Base-by-base conservation (phyloP, 1,284 basidiomycete species). In the Malassezia nana region DNA sequence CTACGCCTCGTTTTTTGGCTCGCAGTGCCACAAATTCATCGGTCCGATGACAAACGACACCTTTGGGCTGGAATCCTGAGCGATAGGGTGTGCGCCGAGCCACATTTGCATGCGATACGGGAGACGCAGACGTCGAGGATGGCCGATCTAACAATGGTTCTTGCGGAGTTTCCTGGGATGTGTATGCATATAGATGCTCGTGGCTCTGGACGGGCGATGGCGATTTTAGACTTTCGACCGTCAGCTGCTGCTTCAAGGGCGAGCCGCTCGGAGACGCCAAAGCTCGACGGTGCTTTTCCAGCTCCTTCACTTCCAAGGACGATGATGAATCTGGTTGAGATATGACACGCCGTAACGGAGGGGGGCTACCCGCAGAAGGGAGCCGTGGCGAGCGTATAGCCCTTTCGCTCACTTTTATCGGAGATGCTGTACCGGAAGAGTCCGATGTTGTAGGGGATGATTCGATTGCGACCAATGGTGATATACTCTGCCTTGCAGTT, bases 51-150 rank as follows among this genome's bases (percentile, higher is more conserved):
- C 66, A 52, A 12, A 62, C 40, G 9, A 63, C 62, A 8, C 67
- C 67, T 31, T 64, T 66, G 4, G 67, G 67, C 46, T 70, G 67
- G 41, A 68, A 70, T 1, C 64, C 64, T 8, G 62, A 51, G 40
- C 63, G 53, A 42, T 66, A 64, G 4, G 60, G 54, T 0, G 28
- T n/a, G 24, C 24, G 22, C 6, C 24, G 29, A 22, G 29, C 43
- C 4, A 9, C 20, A 20, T 18, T 10, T 38, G 18, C 20, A 15
- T 6, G 4, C 12, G 18, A 20, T 8, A 10, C 12, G 15, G 35
- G 4, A 4, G 10, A 9, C 18, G 16, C 4, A 18, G 18, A 18
- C 18, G 2, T 20, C 12, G 9, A 31, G 4, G 30, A 10, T 18
- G 18, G 12, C 10, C 12, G 35, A 20, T 38, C 7, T 15, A 5